These are phyloP conservation scores for Cyberlindnera maclurae DNA, from an alignment of 805 yeast genomes.

Conservation along the genomic window DNA sequence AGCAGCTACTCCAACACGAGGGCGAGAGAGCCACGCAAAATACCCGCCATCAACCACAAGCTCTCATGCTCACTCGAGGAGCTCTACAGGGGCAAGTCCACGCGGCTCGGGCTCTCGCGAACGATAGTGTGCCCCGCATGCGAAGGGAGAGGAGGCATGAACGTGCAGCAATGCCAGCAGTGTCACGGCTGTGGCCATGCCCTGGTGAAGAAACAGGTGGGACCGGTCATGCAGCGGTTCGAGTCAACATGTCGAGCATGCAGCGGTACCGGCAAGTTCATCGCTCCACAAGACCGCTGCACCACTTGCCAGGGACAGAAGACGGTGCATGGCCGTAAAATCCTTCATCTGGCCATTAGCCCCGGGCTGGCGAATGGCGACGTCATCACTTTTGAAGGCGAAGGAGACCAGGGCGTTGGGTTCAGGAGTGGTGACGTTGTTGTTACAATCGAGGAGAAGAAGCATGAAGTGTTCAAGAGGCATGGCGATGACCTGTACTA, in stretches of 20 bases:
- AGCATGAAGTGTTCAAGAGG: slow-evolving; percentile 32
- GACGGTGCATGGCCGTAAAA: slow-evolving; percentile 38
- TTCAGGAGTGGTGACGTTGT: slow-evolving; percentile 63
- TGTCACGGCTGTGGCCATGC: slow-evolving; percentile 39
- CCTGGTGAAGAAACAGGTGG: slow-evolving; percentile 36
- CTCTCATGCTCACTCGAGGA: slow-evolving; percentile 48
- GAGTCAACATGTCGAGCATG: slow-evolving; percentile 40
- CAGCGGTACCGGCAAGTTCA: slow-evolving; percentile 33
- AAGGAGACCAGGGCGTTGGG: slow-evolving; percentile 57
- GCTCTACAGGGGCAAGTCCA: slow-evolving; percentile 48
- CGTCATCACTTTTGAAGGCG: slow-evolving; percentile 44
- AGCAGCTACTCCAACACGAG: background rate
- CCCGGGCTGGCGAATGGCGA: slow-evolving; percentile 53
- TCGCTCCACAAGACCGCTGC: slow-evolving; percentile 31
- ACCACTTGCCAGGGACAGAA: slow-evolving; percentile 38
- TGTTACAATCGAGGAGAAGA: slow-evolving; percentile 39
- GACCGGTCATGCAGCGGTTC: slow-evolving; percentile 35
- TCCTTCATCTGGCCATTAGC: slow-evolving; percentile 44
- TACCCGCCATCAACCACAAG: slow-evolving; percentile 51
- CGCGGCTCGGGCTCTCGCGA: slow-evolving; percentile 48
- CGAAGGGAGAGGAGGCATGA: slow-evolving; percentile 42
- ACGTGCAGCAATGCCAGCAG: slow-evolving; percentile 24
- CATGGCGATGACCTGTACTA: slow-evolving; percentile 37
- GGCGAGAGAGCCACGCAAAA: slow-evolving; percentile 26
- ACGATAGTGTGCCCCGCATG: slow-evolving; percentile 44